These are phyloP conservation scores for Phytophthora gonapodyides DNA, from an alignment of 352 stramenopile species.

Conservation along the genomic window DNA sequence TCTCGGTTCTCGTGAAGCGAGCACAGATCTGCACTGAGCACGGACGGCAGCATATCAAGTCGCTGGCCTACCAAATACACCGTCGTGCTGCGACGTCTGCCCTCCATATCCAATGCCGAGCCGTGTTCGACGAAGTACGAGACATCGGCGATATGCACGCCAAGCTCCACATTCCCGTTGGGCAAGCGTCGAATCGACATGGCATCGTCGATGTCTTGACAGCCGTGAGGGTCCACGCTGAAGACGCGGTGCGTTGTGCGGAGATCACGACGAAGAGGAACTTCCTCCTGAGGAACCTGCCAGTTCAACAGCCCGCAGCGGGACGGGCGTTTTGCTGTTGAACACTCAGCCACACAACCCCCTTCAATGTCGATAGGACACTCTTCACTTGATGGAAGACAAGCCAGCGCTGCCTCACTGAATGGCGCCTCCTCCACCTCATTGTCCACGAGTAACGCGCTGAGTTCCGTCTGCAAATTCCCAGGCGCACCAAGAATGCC, in stretches of 20 bases:
- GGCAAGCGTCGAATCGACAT: constrained; percentile 81
- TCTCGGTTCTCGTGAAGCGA: constrained; percentile 92
- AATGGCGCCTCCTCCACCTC: constrained; percentile 86
- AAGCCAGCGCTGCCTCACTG: constrained; percentile 85
- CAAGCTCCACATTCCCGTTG: constrained; percentile 91
- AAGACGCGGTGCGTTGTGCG: constrained; percentile 78
- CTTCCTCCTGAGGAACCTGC: constrained; percentile 60
- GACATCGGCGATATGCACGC: constrained; percentile 99
- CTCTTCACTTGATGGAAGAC: constrained; percentile 60
- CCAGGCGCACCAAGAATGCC: constrained; percentile 65
- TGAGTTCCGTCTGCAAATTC: constrained; percentile 78
- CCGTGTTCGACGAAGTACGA: constrained; percentile 97
- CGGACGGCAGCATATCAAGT: constrained; percentile 92
- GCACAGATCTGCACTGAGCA: constrained; percentile 91
- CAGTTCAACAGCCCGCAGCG: constrained; percentile 69
- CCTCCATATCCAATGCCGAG: constrained; percentile 97
- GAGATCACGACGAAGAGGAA: constrained; percentile 63
- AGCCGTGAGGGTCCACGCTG: constrained; percentile 88
- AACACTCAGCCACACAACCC: constrained; percentile 70
- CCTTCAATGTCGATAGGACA: constrained; percentile 63
- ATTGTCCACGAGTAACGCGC: constrained; percentile 80
- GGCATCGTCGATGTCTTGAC: constrained; percentile 92
- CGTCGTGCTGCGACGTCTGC: constrained; percentile 88
- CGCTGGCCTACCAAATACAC: constrained; percentile 97
- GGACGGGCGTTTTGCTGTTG: constrained; percentile 69